Conservation (phyloP, 495 filamentous ascomycete species). For the Lasiosphaeris hirsuta region DNA sequence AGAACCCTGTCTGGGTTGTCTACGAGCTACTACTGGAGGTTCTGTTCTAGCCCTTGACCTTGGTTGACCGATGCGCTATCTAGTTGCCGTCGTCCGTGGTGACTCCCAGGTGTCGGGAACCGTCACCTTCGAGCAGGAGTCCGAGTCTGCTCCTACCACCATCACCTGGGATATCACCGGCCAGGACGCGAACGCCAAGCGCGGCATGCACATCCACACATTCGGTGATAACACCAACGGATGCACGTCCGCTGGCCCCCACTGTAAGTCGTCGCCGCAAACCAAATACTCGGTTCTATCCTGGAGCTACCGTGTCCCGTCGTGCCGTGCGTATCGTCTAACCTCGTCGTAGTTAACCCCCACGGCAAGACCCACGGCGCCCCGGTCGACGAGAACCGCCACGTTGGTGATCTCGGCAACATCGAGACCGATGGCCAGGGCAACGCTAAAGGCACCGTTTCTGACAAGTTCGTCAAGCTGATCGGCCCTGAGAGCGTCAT, state of each 20-base stretch:
- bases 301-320: too few relatives aligned
- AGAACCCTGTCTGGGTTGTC: too few relatives aligned
- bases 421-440: conserved; percentile 90
- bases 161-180: conserved; percentile 90
- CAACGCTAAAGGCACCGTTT: conserved; percentile 70
- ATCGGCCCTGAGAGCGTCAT: conserved; percentile 94
- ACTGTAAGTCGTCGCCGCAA: conserved; percentile 61
- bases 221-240: conserved; percentile 99
- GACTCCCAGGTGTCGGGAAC: conserved; percentile 90
- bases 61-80: background rate
- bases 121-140: conserved; percentile 89
- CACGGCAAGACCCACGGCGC: conserved; percentile 86
- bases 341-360: conserved; percentile 74
- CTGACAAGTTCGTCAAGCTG: conserved; percentile 83
- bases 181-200: conserved; percentile 90
- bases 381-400: conserved; percentile 74
- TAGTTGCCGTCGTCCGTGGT: conserved; percentile 94
- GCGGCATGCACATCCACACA: conserved; percentile 96
- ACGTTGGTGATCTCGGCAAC: conserved; percentile 97
- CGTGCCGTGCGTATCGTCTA: background rate
- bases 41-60: too few relatives aligned
- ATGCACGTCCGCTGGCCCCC: conserved; percentile 94
- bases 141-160: conserved; percentile 75
- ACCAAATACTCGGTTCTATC: background rate
- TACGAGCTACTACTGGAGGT: too few relatives aligned